Percentiles rank a stretch among this genome's conserved stretches.
phyloP scores from a whole-genome alignment of 495 filamentous ascomycete species.

The Lophiotrema nucula region DNA sequence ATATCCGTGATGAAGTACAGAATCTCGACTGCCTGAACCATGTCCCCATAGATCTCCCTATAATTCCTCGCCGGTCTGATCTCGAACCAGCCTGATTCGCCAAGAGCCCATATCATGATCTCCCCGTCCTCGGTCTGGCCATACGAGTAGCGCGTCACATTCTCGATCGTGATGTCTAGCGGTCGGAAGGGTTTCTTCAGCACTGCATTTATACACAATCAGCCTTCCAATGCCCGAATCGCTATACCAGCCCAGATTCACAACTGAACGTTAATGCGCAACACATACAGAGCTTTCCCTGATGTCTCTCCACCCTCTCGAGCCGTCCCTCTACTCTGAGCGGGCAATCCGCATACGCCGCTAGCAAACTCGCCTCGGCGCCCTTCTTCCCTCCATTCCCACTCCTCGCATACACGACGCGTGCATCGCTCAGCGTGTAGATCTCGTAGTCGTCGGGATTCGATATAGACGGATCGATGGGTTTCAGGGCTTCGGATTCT shows the following conservation, averaged over 20 bases:
- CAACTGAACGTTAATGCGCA: not conserved
- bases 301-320: slow-evolving; percentile 49
- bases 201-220: slow-evolving; percentile 6
- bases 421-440: slow-evolving; percentile 55
- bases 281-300: slow-evolving; percentile 32
- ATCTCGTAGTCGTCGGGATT: slow-evolving; percentile 56
- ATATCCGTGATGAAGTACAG: slow-evolving; percentile 66
- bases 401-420: slow-evolving; percentile 45
- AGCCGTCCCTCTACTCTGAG: slow-evolving; percentile 54
- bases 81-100: slow-evolving; percentile 76
- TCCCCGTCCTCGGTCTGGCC: slow-evolving; percentile 61
- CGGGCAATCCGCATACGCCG: slow-evolving; percentile 52
- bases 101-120: slow-evolving; percentile 71
- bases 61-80: slow-evolving; percentile 64
- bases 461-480: slow-evolving; percentile 51
- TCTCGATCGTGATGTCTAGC: slow-evolving; percentile 59
- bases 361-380: slow-evolving; percentile 53
- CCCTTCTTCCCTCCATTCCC: slow-evolving; percentile 43
- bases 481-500: slow-evolving; percentile 57
- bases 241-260: not conserved
- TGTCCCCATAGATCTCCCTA: slow-evolving; percentile 58
- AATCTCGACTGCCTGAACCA: slow-evolving; percentile 67
- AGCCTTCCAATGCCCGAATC: not conserved
- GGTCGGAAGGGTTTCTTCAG: slow-evolving; percentile 24
- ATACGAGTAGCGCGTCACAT: slow-evolving; percentile 66